Percentiles rank a stretch among this genome's conserved stretches.
Conservation (phyloP, 2,329 filamentous ascomycete genomes). For the Annulohypoxylon truncatum region DNA sequence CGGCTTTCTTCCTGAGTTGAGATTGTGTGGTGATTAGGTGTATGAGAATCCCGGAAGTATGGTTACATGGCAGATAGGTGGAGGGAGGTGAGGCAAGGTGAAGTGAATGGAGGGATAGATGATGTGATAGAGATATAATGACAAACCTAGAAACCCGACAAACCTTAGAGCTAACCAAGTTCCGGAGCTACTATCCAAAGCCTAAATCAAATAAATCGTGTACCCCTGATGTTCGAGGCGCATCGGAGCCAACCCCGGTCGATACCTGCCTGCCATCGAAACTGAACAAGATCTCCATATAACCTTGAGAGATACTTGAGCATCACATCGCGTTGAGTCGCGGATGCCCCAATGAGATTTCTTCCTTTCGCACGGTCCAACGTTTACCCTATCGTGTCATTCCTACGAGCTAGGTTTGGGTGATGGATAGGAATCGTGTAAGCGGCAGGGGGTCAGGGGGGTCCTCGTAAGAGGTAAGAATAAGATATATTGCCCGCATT, state of each 20-base stretch:
- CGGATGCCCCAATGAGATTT: neutral
- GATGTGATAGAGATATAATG: neutral
- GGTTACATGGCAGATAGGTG: slow-evolving; percentile 9
- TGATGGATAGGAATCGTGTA: neutral
- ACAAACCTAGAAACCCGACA: neutral
- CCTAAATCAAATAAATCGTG: slow-evolving; percentile 10
- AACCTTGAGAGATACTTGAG: neutral
- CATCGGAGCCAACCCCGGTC: slow-evolving; percentile 4
- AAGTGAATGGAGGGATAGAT: neutral
- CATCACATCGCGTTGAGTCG: neutral
- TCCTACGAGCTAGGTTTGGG: neutral
- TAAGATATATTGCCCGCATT: slow-evolving; percentile 3
- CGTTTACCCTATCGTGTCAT: neutral
- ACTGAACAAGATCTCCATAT: slow-evolving; percentile 11
- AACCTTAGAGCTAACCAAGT: neutral
- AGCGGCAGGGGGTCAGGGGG: neutral
- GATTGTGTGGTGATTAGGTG: neutral
- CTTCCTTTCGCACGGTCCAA: neutral
- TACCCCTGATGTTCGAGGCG: neutral
- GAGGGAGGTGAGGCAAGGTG: slow-evolving; percentile 9
- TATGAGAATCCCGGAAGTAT: neutral
- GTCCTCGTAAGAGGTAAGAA: neutral
- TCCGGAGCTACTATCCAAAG: neutral
- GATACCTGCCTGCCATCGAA: neutral
- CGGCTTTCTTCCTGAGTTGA: neutral